Evolutionary conservation across 1,139 yeast genomes (phyloP).

Genomic region (Candida freyschussii): DNA sequence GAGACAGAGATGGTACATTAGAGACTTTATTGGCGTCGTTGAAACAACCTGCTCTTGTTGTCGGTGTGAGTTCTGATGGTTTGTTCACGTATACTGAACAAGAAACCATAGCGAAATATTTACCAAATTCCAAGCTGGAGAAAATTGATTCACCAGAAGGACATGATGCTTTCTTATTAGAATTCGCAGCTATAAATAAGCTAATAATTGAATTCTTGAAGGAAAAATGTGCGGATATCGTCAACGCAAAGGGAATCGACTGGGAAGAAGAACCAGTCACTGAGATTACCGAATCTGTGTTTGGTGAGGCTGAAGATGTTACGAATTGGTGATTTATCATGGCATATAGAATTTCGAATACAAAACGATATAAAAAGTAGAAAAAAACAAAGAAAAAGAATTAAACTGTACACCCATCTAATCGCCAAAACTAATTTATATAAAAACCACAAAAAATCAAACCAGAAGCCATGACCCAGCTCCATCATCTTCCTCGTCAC

Average conservation of each 20-base stretch:
- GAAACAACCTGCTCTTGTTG: constrained; percentile 69
- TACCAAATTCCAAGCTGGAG: constrained; percentile 65
- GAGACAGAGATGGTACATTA: constrained; percentile 53
- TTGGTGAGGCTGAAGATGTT: constrained; percentile 92
- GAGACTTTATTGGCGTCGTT: constrained; percentile 53
- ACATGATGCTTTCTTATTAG: constrained; percentile 92
- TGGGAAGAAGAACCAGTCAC: constrained; percentile 51
- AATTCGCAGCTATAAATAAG: constrained; percentile 75
- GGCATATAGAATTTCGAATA: too few relatives aligned
- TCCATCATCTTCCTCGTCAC: constrained; percentile 7
- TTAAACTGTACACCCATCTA: neutral
- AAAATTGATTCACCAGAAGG: constrained; percentile 93
- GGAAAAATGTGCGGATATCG: constrained; percentile 50
- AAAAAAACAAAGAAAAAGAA: neutral
- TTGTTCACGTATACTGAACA: constrained; percentile 90
- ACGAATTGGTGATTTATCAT: constrained; percentile 89
- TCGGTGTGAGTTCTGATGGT: constrained; percentile 91
- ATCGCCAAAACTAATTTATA: neutral
- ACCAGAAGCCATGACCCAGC: constrained; percentile 31
- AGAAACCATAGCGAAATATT: constrained; percentile 67
- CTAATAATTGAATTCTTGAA: constrained; percentile 64
- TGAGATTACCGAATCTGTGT: constrained; percentile 63
- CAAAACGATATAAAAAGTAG: neutral
- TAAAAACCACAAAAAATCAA: constrained; percentile 1
- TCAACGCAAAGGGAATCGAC: constrained; percentile 41